These are phyloP conservation scores for Mucor sp. DNA, from an alignment of 371 early-diverging fungal genomes.

Conservation along the genomic window DNA sequence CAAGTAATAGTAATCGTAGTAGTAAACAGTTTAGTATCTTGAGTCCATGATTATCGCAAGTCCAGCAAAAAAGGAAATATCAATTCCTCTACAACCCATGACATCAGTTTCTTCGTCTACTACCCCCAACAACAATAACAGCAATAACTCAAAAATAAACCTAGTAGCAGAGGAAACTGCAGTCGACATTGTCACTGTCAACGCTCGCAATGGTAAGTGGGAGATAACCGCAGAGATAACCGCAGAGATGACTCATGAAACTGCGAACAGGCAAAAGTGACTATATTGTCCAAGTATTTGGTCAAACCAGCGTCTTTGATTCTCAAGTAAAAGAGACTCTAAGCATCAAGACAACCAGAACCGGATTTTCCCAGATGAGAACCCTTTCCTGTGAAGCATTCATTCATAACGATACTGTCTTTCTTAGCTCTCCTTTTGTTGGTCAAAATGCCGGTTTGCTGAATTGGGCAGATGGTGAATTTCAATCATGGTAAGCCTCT, in stretches of 20 bases:
- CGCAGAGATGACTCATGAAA: background rate
- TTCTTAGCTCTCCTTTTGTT: conserved; percentile 39
- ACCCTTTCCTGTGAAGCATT: conserved; percentile 46
- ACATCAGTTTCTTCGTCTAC: conserved; percentile 20
- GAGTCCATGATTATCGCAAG: conserved; percentile 54
- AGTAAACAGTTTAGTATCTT: conserved; percentile 19
- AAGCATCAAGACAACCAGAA: conserved; percentile 25
- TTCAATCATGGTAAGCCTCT: conserved; percentile 42
- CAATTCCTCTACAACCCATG: conserved; percentile 45
- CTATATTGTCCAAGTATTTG: conserved; percentile 40
- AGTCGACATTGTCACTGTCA: conserved; percentile 22
- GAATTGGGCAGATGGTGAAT: conserved; percentile 47
- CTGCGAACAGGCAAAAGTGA: conserved; percentile 23
- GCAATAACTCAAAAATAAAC: background rate
- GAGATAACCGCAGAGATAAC: too few species aligned
- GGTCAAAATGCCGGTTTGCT: conserved; percentile 30
- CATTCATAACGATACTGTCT: conserved; percentile 46
- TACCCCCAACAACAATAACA: background rate
- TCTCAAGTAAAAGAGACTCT: conserved; percentile 35
- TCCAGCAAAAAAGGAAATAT: conserved; percentile 41
- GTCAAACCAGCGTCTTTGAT: conserved; percentile 22
- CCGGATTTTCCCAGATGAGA: conserved; percentile 8
- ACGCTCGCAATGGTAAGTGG: conserved; percentile 7
- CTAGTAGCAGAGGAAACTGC: conserved; percentile 12
- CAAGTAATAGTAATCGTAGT: conserved; percentile 32